Percentiles rank a stretch among this genome's conserved stretches.
phyloP scores from a whole-genome alignment of 805 yeast genomes.

The Saturnispora galanensis region DNA sequence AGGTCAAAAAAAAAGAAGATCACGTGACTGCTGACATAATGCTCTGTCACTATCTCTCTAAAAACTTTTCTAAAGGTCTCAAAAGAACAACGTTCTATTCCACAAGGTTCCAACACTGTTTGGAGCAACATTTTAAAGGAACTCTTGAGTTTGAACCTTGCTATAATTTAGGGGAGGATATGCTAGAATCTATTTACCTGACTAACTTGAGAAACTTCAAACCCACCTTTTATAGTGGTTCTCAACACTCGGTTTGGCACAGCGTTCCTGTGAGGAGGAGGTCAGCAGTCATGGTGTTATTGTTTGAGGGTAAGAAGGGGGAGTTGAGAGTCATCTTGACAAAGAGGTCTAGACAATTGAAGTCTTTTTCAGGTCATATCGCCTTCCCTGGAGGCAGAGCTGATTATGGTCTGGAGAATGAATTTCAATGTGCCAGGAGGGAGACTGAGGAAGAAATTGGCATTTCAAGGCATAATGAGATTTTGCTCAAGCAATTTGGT shows the following conservation, averaged over 20 bases:
- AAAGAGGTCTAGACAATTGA: conserved; percentile 57
- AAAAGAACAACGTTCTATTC: neutral
- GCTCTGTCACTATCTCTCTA: neutral
- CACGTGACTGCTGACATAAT: neutral
- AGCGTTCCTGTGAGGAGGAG: conserved; percentile 55
- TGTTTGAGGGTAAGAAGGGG: conserved; percentile 63
- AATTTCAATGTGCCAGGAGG: conserved; percentile 67
- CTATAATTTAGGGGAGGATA: too few relatives aligned
- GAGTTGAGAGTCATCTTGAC: conserved; percentile 75
- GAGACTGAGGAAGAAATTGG: conserved; percentile 90
- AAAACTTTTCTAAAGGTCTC: neutral
- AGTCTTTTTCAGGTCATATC: conserved; percentile 79
- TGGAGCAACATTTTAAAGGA: neutral
- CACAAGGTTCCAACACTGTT: neutral
- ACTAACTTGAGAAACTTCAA: conserved; percentile 18
- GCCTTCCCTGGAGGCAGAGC: conserved; percentile 94
- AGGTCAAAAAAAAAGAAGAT: neutral
- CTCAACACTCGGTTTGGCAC: conserved; percentile 45
- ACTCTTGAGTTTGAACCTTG: neutral
- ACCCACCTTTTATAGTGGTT: conserved; percentile 27
- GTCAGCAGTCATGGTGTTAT: conserved; percentile 67
- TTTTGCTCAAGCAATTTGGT: conserved; percentile 36
- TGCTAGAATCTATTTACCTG: too few relatives aligned
- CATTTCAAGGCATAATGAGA: conserved; percentile 38
- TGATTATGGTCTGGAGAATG: conserved; percentile 54